Evolutionary conservation across 805 yeast genomes (phyloP), one percentile per base, ranked within the genome.

Genomic region (Yarrowia alimentaria): DNA sequence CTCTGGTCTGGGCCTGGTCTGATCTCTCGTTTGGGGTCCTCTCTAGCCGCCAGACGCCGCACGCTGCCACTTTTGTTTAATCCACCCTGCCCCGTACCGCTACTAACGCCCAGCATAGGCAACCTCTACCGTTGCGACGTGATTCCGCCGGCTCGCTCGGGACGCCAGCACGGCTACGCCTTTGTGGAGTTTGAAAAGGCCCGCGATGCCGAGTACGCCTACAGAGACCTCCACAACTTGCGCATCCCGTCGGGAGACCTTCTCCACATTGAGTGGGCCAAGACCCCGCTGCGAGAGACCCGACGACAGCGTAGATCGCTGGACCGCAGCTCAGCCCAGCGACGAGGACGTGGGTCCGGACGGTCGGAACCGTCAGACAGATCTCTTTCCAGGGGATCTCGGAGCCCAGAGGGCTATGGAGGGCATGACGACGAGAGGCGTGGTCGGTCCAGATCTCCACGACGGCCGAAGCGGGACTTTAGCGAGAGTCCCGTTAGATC

Each of bases 151-250:
- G 53, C 60, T 24, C 54, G 57, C 12, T 26, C 35, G 38, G 25
- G 45, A 52, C n/a, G 47, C 53, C 50, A 56, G 61, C 48, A 42
- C n/a, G 59, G 62, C 6, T 61, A 55, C 37, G 65, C 65, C 17
- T 62, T 62, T 49, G 64, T 62, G 14, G 65, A 62, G 51, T 62
- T 56, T 47, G 65, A 63, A 45, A 59, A 60, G 42, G 53, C 55
- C 31, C 53, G 61, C n/a, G 65, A 62, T 45, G 66, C 65, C 28
- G 66, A 62, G 14, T 66, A 62, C 52, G 65, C 65, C n/a, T 61
- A 60, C 57, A 51, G 60, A 22, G 64, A 62, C 49, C 55, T 62
- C 62, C 66, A 62, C 50, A 48, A 56, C 43, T 52, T 56, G 24
- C 56, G 62, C 14, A 53, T 62, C 30, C 52, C 55, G 12, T 42